A percentile compares a stretch with the other conserved stretches of the same genome.
Conservation (phyloP, 495 filamentous ascomycete species). For the Hypoxylon intermedium region DNA sequence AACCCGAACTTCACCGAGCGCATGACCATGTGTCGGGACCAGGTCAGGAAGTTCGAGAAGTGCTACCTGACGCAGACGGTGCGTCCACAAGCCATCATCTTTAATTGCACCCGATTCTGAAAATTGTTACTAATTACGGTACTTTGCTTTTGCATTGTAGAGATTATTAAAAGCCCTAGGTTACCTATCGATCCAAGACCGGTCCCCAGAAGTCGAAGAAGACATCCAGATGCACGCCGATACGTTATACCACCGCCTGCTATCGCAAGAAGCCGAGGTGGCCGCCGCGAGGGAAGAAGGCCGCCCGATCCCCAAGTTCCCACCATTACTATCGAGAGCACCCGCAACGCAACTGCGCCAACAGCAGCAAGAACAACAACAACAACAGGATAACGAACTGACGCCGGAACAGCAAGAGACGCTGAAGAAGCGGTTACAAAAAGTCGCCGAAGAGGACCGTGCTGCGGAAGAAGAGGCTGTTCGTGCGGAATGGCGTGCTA, state of each 20-base stretch:
- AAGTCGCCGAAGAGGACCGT: conserved; percentile 67
- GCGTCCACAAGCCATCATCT: conserved; percentile 39
- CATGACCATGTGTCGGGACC: conserved; percentile 74
- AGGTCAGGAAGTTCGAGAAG: conserved; percentile 73
- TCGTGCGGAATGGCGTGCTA: conserved; percentile 64
- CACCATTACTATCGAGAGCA: conserved; percentile 49
- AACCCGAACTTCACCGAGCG: conserved; percentile 64
- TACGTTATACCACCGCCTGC: conserved; percentile 82
- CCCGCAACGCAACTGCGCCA: conserved; percentile 2
- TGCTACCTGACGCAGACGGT: conserved; percentile 87
- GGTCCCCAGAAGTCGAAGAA: conserved; percentile 76
- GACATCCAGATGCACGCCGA: conserved; percentile 96
- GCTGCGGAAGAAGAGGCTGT: conserved; percentile 71
- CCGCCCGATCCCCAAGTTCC: conserved; percentile 56
- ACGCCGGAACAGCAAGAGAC: conserved; percentile 46
- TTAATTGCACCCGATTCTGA: neutral
- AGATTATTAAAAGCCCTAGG: conserved; percentile 89
- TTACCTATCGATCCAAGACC: conserved; percentile 73
- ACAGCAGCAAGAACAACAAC: conserved; percentile 13
- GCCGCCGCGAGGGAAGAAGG: conserved; percentile 72
- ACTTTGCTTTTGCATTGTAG: conserved; percentile 46
- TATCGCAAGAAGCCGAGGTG: conserved; percentile 74
- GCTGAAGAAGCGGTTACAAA: conserved; percentile 63
- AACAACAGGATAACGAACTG: conserved; percentile 34
- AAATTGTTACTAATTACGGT: neutral